These are phyloP conservation scores for Chytridiales sp. DNA, from an alignment of 371 early-diverging fungal species.

Conservation along the genomic window DNA sequence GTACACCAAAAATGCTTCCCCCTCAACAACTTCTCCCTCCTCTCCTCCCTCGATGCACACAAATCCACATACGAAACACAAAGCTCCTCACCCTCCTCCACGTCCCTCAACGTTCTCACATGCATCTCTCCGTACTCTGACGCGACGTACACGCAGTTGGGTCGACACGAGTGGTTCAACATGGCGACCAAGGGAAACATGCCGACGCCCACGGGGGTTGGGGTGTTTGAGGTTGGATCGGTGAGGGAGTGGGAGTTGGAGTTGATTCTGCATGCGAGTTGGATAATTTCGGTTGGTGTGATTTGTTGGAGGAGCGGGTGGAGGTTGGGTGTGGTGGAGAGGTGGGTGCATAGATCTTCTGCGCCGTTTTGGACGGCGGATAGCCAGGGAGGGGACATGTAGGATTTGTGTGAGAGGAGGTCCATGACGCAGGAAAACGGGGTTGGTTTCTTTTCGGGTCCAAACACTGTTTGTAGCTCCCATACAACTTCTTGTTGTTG, in stretches of 20 bases:
- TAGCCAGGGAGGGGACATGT: conserved; percentile 10
- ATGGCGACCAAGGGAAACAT: conserved; percentile 75
- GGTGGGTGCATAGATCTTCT: not conserved
- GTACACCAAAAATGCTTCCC: conserved; percentile 76
- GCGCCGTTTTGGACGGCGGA: conserved; percentile 12
- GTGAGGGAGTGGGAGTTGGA: conserved; percentile 32
- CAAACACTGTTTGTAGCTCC: not conserved
- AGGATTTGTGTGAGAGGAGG: conserved; percentile 11
- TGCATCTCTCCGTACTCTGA: conserved; percentile 60
- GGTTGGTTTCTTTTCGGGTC: not conserved
- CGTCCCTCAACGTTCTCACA: conserved; percentile 58
- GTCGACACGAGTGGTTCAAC: conserved; percentile 85
- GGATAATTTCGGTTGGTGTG: conserved; percentile 17
- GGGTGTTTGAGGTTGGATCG: conserved; percentile 22
- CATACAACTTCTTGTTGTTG: not conserved
- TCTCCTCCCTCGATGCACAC: conserved; percentile 56
- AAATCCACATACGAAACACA: conserved; percentile 75
- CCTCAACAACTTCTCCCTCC: conserved; percentile 55
- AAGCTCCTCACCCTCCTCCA: conserved; percentile 69
- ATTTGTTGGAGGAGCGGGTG: conserved; percentile 3
- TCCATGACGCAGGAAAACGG: conserved; percentile 6
- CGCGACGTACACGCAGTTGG: conserved; percentile 68
- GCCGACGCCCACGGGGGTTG: conserved; percentile 61
- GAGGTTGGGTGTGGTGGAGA: conserved; percentile 11
- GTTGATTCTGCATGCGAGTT: conserved; percentile 35